Evolutionary conservation across 1,284 basidiomycete genomes (phyloP).

Genomic region (Takashimella tepidaria): DNA sequence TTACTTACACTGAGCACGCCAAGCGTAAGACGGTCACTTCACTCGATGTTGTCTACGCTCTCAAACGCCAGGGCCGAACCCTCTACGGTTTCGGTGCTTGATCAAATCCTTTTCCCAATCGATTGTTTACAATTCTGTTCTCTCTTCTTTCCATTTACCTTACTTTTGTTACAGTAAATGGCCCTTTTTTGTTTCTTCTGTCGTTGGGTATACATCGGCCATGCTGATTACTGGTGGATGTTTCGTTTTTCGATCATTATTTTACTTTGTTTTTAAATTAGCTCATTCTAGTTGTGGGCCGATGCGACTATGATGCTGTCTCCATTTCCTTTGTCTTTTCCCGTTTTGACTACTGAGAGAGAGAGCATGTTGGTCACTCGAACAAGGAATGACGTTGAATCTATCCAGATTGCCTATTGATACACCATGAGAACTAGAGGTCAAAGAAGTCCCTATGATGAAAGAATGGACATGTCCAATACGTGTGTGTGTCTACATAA

Average conservation of each 20-base stretch:
- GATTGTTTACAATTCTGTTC: too few species aligned
- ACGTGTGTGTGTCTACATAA: too few species aligned
- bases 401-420: too few species aligned
- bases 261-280: conserved; percentile 9
- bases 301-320: conserved; percentile 11
- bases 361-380: too few species aligned
- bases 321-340: neutral
- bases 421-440: too few species aligned
- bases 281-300: conserved; percentile 8
- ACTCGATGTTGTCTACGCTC: conserved; percentile 73
- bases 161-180: neutral
- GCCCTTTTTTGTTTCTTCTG: too few species aligned
- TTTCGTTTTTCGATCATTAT: neutral
- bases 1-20: conserved; percentile 89
- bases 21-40: conserved; percentile 88
- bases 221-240: neutral
- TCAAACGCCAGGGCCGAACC: conserved; percentile 84
- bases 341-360: too few species aligned
- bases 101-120: conserved; percentile 12
- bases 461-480: too few species aligned
- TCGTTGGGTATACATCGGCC: neutral
- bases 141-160: conserved; percentile 8
- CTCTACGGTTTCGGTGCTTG: conserved; percentile 77
- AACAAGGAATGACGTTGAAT: too few species aligned
- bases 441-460: too few species aligned